Evolutionary conservation across 2,329 filamentous ascomycete genomes (phyloP).

Genomic region (Sporothrix sp.): DNA sequence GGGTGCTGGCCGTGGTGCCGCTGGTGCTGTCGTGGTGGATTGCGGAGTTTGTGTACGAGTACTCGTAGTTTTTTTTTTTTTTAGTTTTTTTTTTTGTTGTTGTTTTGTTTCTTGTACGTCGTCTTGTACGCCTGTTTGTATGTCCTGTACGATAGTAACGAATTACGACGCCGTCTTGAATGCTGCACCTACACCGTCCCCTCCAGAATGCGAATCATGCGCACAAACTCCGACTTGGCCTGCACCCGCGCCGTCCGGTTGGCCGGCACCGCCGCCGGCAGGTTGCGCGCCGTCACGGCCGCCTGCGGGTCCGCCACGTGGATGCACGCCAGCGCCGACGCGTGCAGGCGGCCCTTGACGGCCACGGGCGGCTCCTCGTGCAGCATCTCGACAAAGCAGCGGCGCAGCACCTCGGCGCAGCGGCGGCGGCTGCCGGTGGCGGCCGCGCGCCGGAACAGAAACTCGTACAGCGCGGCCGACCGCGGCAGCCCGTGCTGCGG

Average conservation of each 20-base stretch:
- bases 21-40: conserved; percentile 32
- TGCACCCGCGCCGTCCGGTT: not conserved
- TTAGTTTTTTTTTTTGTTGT: not conserved
- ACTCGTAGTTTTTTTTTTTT: not conserved
- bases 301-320: conserved; percentile 43
- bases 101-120: no score
- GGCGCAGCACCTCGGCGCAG: conserved; percentile 40
- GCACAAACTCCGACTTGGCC: conserved; percentile 14
- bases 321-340: conserved; percentile 45
- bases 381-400: conserved; percentile 50
- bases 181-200: not conserved
- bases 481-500: conserved; percentile 40
- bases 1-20: conserved; percentile 35
- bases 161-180: no score
- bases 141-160: no score
- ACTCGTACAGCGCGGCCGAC: conserved; percentile 43
- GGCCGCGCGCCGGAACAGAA: conserved; percentile 42
- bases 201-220: conserved; percentile 1
- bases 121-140: no score
- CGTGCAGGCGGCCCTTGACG: conserved; percentile 33
- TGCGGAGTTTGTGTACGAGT: conserved; percentile 16
- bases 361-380: conserved; percentile 42
- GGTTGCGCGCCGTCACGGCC: conserved; percentile 23
- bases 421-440: conserved; percentile 31
- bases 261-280: not conserved